Evolutionary conservation across 129 eudicot species (phyloP).

Genomic region (Pulicaria dysenterica): DNA sequence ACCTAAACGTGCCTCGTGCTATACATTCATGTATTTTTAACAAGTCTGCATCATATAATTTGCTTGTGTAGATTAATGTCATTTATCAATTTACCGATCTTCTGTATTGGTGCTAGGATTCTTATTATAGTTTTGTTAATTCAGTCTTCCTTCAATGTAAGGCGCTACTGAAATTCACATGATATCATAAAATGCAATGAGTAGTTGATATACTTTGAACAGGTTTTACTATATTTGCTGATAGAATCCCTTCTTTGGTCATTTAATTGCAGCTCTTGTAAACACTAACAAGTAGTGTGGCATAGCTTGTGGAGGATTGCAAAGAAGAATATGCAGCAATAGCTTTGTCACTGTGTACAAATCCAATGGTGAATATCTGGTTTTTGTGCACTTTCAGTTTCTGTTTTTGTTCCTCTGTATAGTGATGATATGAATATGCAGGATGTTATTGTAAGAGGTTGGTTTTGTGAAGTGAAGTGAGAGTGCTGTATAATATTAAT

Average conservation of each 20-base stretch:
- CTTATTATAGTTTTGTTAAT: too few species aligned
- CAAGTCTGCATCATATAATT: too few species aligned
- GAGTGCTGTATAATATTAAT: slow-evolving; percentile 4
- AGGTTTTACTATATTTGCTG: background rate
- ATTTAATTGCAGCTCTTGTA: slow-evolving; percentile 14
- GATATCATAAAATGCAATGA: too few species aligned
- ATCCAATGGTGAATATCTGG: background rate
- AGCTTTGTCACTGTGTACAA: background rate
- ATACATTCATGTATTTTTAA: background rate
- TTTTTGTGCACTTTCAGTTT: too few species aligned
- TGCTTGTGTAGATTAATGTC: too few species aligned
- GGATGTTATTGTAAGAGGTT: slow-evolving; percentile 10
- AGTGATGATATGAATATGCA: background rate
- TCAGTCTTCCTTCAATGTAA: too few species aligned
- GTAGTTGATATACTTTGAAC: background rate
- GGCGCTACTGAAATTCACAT: too few species aligned
- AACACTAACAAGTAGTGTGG: slow-evolving; percentile 5
- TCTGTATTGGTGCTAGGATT: too few species aligned
- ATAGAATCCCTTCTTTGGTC: background rate
- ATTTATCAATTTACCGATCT: too few species aligned
- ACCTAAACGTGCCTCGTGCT: background rate
- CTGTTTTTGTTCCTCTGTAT: too few species aligned
- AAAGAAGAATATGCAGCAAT: background rate
- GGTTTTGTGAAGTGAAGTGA: slow-evolving; percentile 10
- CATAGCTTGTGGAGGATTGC: background rate